These are phyloP conservation scores for Bidens hawaiensis DNA, from an alignment of 140 eudicot genomes.

Conservation along the genomic window DNA sequence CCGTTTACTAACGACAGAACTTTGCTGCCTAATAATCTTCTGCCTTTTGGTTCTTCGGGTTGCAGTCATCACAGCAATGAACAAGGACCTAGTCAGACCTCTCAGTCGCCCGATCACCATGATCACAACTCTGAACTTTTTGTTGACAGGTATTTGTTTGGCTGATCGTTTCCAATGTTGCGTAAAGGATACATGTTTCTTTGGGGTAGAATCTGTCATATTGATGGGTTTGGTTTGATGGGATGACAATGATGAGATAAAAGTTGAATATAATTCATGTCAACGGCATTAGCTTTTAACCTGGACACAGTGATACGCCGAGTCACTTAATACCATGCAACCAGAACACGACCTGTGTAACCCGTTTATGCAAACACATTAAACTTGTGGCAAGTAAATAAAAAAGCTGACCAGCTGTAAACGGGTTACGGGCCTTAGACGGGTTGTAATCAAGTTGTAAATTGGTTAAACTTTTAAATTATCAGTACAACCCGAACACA, in stretches of 20 bases:
- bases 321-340: neutral
- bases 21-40: neutral
- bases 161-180: neutral
- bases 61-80: neutral
- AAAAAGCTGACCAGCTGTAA: neutral
- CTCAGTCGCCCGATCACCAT: slow-evolving; percentile 14
- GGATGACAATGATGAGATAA: neutral
- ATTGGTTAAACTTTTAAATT: neutral
- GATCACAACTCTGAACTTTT: neutral
- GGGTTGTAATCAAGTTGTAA: neutral
- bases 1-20: neutral
- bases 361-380: neutral
- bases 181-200: neutral
- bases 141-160: slow-evolving; percentile 11
- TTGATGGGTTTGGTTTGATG: neutral
- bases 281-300: neutral
- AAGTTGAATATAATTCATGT: neutral
- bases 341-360: neutral
- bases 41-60: neutral
- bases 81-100: slow-evolving; percentile 10
- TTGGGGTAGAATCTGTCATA: neutral
- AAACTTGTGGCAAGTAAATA: neutral
- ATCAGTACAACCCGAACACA: neutral
- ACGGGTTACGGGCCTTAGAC: neutral
- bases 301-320: neutral